phyloP scores from a whole-genome alignment of 192 early-diverging fungal species.

The Ambispora gerdemannii region DNA sequence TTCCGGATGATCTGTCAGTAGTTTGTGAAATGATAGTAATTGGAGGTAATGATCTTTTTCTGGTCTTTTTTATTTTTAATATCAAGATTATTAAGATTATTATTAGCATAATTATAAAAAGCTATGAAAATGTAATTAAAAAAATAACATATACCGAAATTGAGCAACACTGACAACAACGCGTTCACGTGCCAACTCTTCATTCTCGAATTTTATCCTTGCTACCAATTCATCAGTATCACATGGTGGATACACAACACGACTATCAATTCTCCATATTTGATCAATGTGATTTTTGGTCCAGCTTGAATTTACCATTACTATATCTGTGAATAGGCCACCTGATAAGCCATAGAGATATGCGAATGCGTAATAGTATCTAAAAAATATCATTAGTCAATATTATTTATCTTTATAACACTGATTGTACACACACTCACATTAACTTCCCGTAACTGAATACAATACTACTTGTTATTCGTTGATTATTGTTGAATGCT shows the following conservation, averaged over 20 bases:
- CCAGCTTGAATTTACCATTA: slow-evolving; percentile 98
- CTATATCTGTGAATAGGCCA: slow-evolving; percentile 68
- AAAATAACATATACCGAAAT: slow-evolving; percentile 57
- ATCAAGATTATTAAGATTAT: slow-evolving; percentile 6
- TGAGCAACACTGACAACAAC: slow-evolving; percentile 88
- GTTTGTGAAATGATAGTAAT: slow-evolving; percentile 63
- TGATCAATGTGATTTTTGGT: slow-evolving; percentile 85
- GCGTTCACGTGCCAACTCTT: slow-evolving; percentile 51
- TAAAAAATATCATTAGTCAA: slow-evolving; percentile 17
- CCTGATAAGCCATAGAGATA: slow-evolving; percentile 74
- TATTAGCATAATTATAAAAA: not conserved
- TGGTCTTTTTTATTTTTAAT: slow-evolving; percentile 51
- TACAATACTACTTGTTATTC: slow-evolving; percentile 54
- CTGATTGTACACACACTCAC: slow-evolving; percentile 33
- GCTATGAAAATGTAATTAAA: no score
- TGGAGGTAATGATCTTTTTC: slow-evolving; percentile 93
- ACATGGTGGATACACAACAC: slow-evolving; percentile 91
- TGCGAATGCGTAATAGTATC: slow-evolving; percentile 84
- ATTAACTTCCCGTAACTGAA: slow-evolving; percentile 60
- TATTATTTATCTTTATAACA: not conserved
- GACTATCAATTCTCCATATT: slow-evolving; percentile 72
- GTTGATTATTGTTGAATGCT: slow-evolving; percentile 62
- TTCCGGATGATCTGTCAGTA: slow-evolving; percentile 62
- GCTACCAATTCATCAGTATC: slow-evolving; percentile 67
- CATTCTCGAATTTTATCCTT: no score